Base-by-base conservation (phyloP, 257 asterid species). In the Solanum clarkiae region DNA sequence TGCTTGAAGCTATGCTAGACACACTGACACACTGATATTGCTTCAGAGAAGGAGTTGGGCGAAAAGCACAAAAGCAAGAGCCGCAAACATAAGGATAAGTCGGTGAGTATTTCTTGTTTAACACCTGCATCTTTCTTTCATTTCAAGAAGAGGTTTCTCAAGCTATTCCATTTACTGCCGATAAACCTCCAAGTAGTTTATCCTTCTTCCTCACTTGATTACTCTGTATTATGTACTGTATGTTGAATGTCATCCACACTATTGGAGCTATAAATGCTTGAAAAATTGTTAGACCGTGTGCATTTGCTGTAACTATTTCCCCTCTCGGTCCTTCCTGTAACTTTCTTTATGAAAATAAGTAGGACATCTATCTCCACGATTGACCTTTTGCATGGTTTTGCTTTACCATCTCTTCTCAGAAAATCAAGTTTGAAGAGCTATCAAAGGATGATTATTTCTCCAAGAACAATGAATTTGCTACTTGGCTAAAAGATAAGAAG, bases 401-500 rank as follows among this genome's bases (percentile, higher is more conserved):
- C 62, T 75, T 51, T 49, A 75, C 24, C 82, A 22, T 75, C 82
- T 49, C 40, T 14, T 22, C 36, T 0, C 93, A 94, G 99, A 94
- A 90, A 74, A 69, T 88, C 81, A 87, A 92, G 42, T n/a, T 92
- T 81, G 91, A 92, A 77, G 98, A 94, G 80, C 81, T 96, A 84
- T 91, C 97, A 11, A 88, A 80, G 26, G 97, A 92, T 12, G 99
- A 96, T 84, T 96, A 96, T 91, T 96, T 96, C 92, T 90, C 96
- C 71, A 96, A 92, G 94, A 96, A 92, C 88, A 94, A 93, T 49
- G 99, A 96, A 84, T 96, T 96, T 84, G 90, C 99, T 4, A 89
- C 88, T 80, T 96, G 99, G 99, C 96, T 96, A 22, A 96, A 94
- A 84, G 93, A 94, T 75, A 97, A 94, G 93, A 95, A 84, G 80